Evolutionary conservation across 2,329 filamentous ascomycete genomes (phyloP).

Genomic region (Aspergillus persii): DNA sequence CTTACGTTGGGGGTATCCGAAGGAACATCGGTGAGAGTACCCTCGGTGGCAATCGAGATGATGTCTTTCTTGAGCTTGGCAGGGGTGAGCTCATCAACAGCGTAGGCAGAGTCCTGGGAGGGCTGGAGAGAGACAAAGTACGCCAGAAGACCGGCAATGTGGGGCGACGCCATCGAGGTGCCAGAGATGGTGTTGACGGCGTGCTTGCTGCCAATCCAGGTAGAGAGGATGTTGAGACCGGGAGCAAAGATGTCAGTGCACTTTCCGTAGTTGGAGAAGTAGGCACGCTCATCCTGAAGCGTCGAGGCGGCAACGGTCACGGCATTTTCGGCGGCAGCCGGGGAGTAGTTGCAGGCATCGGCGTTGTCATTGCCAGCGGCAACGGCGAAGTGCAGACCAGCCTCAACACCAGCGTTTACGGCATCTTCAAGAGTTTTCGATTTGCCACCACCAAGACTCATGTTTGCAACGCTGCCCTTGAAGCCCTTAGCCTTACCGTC

Average conservation of each 20-base stretch:
- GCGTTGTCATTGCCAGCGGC: slow-evolving; percentile 98
- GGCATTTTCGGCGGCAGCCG: slow-evolving; percentile 84
- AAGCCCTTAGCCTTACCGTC: slow-evolving; percentile 89
- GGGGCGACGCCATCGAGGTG: slow-evolving; percentile 98
- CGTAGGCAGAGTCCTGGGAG: slow-evolving; percentile 82
- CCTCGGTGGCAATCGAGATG: slow-evolving; percentile 76
- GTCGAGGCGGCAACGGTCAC: slow-evolving; percentile 95
- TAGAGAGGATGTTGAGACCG: slow-evolving; percentile 93
- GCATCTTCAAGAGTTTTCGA: slow-evolving; percentile 85
- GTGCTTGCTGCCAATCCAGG: slow-evolving; percentile 96
- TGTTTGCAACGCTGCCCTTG: slow-evolving; percentile 99
- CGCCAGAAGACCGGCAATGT: slow-evolving; percentile 92
- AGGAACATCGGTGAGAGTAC: slow-evolving; percentile 77
- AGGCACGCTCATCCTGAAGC: slow-evolving; percentile 90
- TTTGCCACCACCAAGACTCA: slow-evolving; percentile 98
- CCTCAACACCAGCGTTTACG: slow-evolving; percentile 88
- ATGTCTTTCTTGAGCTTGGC: slow-evolving; percentile 90
- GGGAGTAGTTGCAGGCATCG: slow-evolving; percentile 98
- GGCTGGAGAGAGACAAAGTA: slow-evolving; percentile 98
- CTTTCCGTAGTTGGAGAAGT: slow-evolving; percentile 99
- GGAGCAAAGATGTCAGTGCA: slow-evolving; percentile 99
- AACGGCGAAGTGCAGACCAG: slow-evolving; percentile 95
- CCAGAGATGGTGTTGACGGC: slow-evolving; percentile 99
- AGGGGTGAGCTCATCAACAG: slow-evolving; percentile 83
- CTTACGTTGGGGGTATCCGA: slow-evolving; percentile 77